These are phyloP conservation scores for Allantophomopsis lycopodina DNA, from an alignment of 2,329 filamentous ascomycete genomes.

Conservation along the genomic window DNA sequence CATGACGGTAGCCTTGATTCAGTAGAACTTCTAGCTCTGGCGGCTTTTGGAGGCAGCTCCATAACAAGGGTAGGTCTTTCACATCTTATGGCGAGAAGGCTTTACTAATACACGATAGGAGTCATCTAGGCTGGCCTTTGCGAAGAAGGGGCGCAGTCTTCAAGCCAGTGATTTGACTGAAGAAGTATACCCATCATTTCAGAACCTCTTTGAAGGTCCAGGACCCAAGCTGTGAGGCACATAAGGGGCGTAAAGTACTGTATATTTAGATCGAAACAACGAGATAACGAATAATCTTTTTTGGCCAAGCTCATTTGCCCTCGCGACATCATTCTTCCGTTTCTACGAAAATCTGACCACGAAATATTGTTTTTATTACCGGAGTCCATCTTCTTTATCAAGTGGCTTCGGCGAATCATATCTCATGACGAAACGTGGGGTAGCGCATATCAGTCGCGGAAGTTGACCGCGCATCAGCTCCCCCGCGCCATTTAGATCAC, in stretches of 20 bases:
- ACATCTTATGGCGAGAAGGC: conserved; percentile 1
- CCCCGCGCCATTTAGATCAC: background rate
- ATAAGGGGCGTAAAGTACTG: background rate
- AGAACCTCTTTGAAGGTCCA: conserved; percentile 56
- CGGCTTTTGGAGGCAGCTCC: conserved; percentile 74
- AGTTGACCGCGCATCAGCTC: background rate
- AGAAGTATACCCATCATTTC: conserved; percentile 70
- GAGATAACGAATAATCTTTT: no score
- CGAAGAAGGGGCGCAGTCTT: conserved; percentile 71
- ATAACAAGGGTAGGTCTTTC: conserved; percentile 58
- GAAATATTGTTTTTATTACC: no score
- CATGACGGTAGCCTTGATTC: conserved; percentile 33
- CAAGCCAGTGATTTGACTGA: conserved; percentile 87
- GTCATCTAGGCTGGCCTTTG: conserved; percentile 77
- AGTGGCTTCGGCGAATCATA: background rate
- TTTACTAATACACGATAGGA: conserved; percentile 31
- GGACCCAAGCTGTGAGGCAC: background rate
- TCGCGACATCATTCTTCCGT: no score
- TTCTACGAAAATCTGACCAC: no score
- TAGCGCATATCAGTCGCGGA: background rate
- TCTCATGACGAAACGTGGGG: background rate
- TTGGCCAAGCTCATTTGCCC: no score
- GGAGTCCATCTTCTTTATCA: background rate
- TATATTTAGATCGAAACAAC: background rate
- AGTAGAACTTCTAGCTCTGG: conserved; percentile 57